Base-by-base conservation (phyloP, 768 basidiomycete species). In the Imleria badia region DNA sequence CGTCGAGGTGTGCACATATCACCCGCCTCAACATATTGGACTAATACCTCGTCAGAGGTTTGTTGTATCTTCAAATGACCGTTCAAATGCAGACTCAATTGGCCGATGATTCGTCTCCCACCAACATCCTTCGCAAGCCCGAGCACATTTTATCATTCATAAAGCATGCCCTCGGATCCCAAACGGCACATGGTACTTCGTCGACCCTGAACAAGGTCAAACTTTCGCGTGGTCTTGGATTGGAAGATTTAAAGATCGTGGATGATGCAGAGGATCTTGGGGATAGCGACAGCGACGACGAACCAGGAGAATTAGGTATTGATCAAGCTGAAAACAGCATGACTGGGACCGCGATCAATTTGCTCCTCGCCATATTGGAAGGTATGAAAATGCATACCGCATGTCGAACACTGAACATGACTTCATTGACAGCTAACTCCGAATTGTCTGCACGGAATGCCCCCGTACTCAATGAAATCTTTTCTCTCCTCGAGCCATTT, bases 321-420 rank as follows among this genome's bases (percentile, higher is more conserved):
- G 67, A 76, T 43, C 71, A 70, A 22, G 71, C 73, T 6, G 81
- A 84, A 61, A 77, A 84, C 31, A 87, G 88, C 51, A 81, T 96
- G 76, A 75, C 80, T 1, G 81, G 84, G 55, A 96, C 93, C 0
- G 83, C 91, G 1, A 69, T 97, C 20, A 89, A 87, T 54, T 71
- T 97, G 0, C 72, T 98, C 23, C 79, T 98, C 5, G 86, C 94
- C 1, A 80, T 92, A 34, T 78, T 98, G 29, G 94, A 96, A 83
- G 89, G 95, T 93, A 56, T 55, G 70, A 47, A 8, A 13, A 54
- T 17, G 49, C 42, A 40, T 14, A 33, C 7, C 2, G 1, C 34
- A 23, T 30, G 11, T 14, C 30, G 26, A 26, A 22, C 17, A 15
- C n/a, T 11, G 35, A 31, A 40, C 33, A 33, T 53, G 29, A 60